phyloP scores from a whole-genome alignment of 495 filamentous ascomycete genomes.

The Parmelia sp. region DNA sequence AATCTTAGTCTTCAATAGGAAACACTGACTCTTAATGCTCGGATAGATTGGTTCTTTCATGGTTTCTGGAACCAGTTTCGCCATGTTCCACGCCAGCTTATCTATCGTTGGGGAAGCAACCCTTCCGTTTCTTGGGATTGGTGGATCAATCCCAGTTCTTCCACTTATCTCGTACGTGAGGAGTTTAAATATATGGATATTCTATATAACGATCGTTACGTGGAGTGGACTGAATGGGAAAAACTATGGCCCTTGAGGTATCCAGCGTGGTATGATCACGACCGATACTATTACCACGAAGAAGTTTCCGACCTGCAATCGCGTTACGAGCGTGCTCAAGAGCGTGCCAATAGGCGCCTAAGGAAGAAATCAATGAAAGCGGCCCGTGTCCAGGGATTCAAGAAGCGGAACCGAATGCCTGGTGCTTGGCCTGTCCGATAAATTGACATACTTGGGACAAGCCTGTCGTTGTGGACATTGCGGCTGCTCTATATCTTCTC shows the following conservation, averaged over 20 bases:
- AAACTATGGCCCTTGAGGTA: not conserved
- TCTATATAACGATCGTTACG: not conserved
- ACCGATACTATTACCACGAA: no score
- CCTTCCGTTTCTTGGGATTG: not conserved
- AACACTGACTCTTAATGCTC: no score
- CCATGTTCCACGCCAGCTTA: not conserved
- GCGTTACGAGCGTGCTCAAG: not conserved
- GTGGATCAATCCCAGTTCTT: conserved; percentile 1
- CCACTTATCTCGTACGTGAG: not conserved
- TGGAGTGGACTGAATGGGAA: not conserved
- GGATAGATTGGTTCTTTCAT: no score
- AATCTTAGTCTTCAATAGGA: no score
- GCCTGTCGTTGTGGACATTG: not conserved
- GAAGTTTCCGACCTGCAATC: not conserved
- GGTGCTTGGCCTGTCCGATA: not conserved
- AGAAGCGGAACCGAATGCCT: not conserved
- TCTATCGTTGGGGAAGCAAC: not conserved
- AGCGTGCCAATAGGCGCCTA: not conserved
- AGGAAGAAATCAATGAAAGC: not conserved
- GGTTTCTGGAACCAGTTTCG: no score
- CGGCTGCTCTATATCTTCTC: not conserved
- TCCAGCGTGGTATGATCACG: no score
- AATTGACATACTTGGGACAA: not conserved
- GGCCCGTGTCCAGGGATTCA: not conserved
- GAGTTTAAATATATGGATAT: not conserved